Evolutionary conservation across 2,329 filamentous ascomycete species (phyloP).

Genomic region (Botrytis hyacinthi): DNA sequence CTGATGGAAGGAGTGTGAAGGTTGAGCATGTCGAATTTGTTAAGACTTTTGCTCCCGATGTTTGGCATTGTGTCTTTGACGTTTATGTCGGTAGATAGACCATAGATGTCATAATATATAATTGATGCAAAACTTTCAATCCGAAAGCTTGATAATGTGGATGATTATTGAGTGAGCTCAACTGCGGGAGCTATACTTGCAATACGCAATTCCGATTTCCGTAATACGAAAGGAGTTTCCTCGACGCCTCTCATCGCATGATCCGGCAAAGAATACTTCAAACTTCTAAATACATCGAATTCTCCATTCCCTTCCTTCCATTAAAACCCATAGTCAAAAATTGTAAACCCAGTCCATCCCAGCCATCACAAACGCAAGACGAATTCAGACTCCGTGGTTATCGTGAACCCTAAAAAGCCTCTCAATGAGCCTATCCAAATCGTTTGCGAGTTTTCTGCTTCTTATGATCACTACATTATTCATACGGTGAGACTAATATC

Average conservation of each 20-base stretch:
- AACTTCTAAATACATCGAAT: not conserved
- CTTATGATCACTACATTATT: no score
- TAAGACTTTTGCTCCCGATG: slow-evolving; percentile 67
- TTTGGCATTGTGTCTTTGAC: slow-evolving; percentile 71
- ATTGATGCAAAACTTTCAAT: not conserved
- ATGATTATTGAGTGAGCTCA: no score
- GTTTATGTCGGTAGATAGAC: slow-evolving; percentile 41
- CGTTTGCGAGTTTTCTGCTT: not conserved
- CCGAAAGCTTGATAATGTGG: not conserved
- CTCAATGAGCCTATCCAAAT: not conserved
- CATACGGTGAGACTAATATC: not conserved
- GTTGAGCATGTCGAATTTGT: slow-evolving; percentile 62
- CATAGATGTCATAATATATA: not conserved
- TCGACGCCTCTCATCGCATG: not conserved
- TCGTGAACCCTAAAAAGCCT: not conserved
- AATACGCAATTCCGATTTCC: not conserved
- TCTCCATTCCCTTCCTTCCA: not conserved
- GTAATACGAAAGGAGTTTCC: not conserved
- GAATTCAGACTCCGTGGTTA: not conserved
- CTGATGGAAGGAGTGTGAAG: slow-evolving; percentile 30
- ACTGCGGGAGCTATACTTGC: not conserved
- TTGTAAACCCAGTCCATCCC: no score
- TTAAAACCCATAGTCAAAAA: not conserved
- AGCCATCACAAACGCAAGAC: not conserved
- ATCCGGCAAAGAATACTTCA: not conserved